These are phyloP conservation scores for Ophiostoma ips DNA, from an alignment of 2,329 filamentous ascomycete species.

Conservation along the genomic window DNA sequence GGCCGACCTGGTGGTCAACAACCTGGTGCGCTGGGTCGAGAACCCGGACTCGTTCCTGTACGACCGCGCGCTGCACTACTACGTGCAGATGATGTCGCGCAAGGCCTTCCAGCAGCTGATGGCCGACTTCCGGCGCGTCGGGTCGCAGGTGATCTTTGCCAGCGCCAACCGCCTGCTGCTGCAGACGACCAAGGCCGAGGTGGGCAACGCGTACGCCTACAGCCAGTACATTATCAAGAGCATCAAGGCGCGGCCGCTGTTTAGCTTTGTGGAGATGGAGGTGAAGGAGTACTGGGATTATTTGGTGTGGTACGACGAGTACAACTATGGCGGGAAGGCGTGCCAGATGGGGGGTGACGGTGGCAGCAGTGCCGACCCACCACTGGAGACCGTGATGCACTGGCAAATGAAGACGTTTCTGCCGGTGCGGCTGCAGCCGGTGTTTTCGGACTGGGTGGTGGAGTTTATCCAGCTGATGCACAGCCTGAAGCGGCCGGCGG, in stretches of 20 bases:
- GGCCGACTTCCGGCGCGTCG: constrained; percentile 88
- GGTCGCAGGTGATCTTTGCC: constrained; percentile 91
- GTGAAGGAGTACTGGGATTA: constrained; percentile 99
- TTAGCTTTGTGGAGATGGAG: constrained; percentile 92
- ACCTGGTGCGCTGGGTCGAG: constrained; percentile 94
- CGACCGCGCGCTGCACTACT: constrained; percentile 86
- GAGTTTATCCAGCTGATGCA: constrained; percentile 97
- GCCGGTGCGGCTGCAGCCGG: constrained; percentile 62
- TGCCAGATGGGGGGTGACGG: constrained; percentile 69
- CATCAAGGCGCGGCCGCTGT: constrained; percentile 86
- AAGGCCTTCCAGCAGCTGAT: constrained; percentile 96
- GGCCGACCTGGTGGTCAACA: constrained; percentile 95
- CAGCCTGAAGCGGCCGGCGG: constrained; percentile 56
- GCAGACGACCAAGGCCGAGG: constrained; percentile 92
- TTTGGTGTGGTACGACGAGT: constrained; percentile 96
- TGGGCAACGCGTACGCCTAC: constrained; percentile 93
- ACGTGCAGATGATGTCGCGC: constrained; percentile 96
- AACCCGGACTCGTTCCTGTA: constrained; percentile 89
- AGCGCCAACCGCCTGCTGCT: constrained; percentile 78
- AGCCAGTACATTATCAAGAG: constrained; percentile 96
- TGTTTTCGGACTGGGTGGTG: constrained; percentile 85
- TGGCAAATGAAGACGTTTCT: constrained; percentile 94
- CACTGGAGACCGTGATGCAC: constrained; percentile 74
- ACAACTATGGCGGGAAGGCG: constrained; percentile 94
- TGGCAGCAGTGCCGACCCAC: constrained; percentile 17